phyloP scores from a whole-genome alignment of 495 filamentous ascomycete genomes.

The Glutinoglossum americanum region DNA sequence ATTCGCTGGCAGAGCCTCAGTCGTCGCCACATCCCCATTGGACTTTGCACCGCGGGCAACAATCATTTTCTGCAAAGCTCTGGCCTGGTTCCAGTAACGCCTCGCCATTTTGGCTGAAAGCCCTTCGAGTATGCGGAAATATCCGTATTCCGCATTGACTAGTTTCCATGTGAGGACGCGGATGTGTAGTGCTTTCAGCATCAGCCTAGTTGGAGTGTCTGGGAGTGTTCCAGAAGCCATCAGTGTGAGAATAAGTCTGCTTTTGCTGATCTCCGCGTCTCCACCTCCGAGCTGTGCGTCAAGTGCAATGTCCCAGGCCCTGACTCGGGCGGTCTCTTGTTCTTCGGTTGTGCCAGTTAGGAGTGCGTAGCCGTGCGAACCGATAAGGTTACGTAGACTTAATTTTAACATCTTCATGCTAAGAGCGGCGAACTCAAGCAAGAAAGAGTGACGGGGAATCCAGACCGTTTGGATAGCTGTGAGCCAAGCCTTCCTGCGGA shows the following conservation, averaged over 20 bases:
- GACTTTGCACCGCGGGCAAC: constrained; percentile 25
- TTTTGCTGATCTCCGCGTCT: constrained; percentile 73
- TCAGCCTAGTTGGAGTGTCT: constrained; percentile 60
- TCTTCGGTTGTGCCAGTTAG: constrained; percentile 65
- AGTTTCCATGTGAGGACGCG: constrained; percentile 72
- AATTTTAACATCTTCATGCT: constrained; percentile 62
- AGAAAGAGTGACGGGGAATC: constrained; percentile 71
- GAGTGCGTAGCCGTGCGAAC: constrained; percentile 50
- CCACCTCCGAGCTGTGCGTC: constrained; percentile 92
- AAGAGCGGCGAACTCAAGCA: constrained; percentile 66
- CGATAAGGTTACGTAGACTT: constrained; percentile 55
- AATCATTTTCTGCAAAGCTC: constrained; percentile 29
- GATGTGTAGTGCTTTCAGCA: constrained; percentile 84
- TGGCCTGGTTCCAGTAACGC: constrained; percentile 63
- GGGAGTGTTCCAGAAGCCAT: constrained; percentile 78
- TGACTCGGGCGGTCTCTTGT: constrained; percentile 66
- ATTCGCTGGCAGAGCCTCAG: constrained; percentile 53
- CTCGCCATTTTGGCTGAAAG: constrained; percentile 46
- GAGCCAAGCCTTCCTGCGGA: constrained; percentile 77
- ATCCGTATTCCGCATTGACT: constrained; percentile 34
- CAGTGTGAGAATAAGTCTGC: constrained; percentile 65
- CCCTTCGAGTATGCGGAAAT: constrained; percentile 36
- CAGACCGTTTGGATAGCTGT: constrained; percentile 88
- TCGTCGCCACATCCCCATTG: constrained; percentile 21
- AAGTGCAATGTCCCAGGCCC: constrained; percentile 85